Evolutionary conservation across 306 rosid genomes (phyloP), one percentile per base, ranked within the genome.

Genomic region (Clitoria ternatea): DNA sequence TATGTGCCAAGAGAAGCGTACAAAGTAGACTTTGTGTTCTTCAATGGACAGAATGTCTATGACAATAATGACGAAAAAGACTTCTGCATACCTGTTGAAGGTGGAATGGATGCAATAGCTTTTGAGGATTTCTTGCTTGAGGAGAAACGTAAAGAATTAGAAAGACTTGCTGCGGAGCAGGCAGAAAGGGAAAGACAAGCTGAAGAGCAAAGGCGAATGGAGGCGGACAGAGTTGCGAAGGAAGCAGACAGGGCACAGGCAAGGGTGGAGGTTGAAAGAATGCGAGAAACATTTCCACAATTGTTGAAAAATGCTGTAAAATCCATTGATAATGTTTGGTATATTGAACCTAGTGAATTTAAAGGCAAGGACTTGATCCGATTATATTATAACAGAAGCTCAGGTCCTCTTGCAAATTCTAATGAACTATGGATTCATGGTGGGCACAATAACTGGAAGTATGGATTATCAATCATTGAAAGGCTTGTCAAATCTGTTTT

Each of bases 401-500:
- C 96, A 26, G 95, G 99, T 75, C 92, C 96, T 65, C 97, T 94
- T 81, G 86, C 82, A 72, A 53, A 80, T 70, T 81, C 90, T 32
- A 71, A 80, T 52, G 96, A 89, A 80, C 65, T 94, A 73, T 94
- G 99, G 99, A 77, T 94, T 82, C 99, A 91, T 61, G 96, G 96
- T 32, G 97, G 99, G 59, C 83, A 87, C 78, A 80, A 94, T 75
- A 79, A 79, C 78, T 94, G 99, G 99, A 86, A 12, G 27, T 80
- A 62, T 48, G 99, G 97, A 61, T 74, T 89, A 66, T 78, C 85
- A 70, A 77, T 89, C 72, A 74, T 74, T 82, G 83, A 77, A 73
- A 85, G 40, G 86, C 92, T 94, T 50, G 80, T 74, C 66, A 79
- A 77, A 49, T 84, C 86, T 78, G 87, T 69, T 69, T 54, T 40